Base-by-base conservation (phyloP, 2,329 filamentous ascomycete genomes). In the Xylaria sp. region DNA sequence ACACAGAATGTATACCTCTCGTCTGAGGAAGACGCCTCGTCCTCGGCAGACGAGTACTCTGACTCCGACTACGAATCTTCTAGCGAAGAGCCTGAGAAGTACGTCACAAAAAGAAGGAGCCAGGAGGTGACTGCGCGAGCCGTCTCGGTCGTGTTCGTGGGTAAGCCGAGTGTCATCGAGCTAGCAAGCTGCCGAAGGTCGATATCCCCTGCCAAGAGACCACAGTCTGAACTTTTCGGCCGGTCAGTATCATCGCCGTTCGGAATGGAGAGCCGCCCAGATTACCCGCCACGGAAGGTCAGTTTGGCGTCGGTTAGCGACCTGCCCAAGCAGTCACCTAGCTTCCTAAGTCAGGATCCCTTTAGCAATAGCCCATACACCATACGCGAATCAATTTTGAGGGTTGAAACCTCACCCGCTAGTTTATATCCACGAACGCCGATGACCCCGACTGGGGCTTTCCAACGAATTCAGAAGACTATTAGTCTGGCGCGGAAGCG, bases 1-100 rank as follows among this genome's bases (percentile, higher is more conserved):
- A 85, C 87, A 6, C 87, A 89, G 76, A 85, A 89, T 65, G 74
- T 87, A 66, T 91, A 91, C 76, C 84, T 91, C 30, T 90, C 88
- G 1, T 90, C 87, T 0, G 89, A 91, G 72, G 89, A 91, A 75
- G 89, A 90, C 70, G 87, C 84, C 34, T 90, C 88, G 1, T 88
- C 88, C 1, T 87, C 86, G 20, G 85, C 86, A 53, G 88, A 88
- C 77, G 84, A 88, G 77, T 85, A 85, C 69, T 89, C 86, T 63
- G 85, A 88, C 73, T 84, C 84, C 73, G 84, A 85, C 59, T 81
- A 80, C 68, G 81, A 87, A 70, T 85, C 82, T 57, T 80, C 80
- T 23, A 82, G 77, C 67, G 82, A 81, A 59, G 72, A 78, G 60
- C 73, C 73, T 7, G 71, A 75, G 53, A 59, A 74, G 36, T 73